These are phyloP conservation scores for Arthrobotrys sinensis DNA, from an alignment of 2,329 filamentous ascomycete genomes.

Conservation along the genomic window DNA sequence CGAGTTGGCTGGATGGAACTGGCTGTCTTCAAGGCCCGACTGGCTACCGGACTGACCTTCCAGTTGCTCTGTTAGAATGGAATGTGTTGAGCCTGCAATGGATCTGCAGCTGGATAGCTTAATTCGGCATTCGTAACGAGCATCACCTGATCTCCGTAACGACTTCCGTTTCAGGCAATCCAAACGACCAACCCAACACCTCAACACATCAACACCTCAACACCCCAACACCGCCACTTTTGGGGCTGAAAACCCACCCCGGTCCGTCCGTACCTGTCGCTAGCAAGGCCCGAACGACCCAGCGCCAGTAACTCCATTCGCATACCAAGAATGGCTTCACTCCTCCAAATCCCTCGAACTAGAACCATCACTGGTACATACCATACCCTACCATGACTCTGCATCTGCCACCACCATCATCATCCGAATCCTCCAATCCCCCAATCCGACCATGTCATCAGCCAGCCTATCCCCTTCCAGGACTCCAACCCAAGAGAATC, in stretches of 20 bases:
- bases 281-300: constrained; percentile 17
- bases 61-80: background rate
- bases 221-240: background rate
- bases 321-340: background rate
- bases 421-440: background rate
- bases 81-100: background rate
- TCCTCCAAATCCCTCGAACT: constrained; percentile 13
- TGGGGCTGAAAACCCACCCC: background rate
- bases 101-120: background rate
- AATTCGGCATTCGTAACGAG: background rate
- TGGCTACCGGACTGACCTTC: too few species aligned
- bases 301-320: background rate
- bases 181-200: background rate
- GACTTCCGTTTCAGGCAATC: background rate
- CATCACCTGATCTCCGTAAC: background rate
- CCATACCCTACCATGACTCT: constrained; percentile 4
- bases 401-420: background rate
- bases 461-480: constrained; percentile 28
- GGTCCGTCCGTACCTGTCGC: background rate
- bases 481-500: background rate
- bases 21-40: too few species aligned
- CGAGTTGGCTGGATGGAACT: too few species aligned
- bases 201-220: constrained; percentile 10
- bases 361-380: background rate
- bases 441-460: constrained; percentile 6